Evolutionary conservation across 352 stramenopile species (phyloP).

Genomic region (Phytophthora pini): DNA sequence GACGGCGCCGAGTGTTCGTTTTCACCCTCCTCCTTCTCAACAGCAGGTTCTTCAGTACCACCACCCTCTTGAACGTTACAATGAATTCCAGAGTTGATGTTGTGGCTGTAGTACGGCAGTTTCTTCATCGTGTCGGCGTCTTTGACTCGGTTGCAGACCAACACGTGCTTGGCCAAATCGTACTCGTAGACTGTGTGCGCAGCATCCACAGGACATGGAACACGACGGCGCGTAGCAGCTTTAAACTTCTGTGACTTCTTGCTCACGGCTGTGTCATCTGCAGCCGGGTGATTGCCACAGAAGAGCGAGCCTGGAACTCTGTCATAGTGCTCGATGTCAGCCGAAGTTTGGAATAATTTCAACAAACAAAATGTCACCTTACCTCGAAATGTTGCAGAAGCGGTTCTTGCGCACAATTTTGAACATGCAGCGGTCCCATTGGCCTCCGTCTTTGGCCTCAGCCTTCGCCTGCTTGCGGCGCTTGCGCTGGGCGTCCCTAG

Average conservation of each 20-base stretch:
- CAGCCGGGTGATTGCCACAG: constrained; percentile 80
- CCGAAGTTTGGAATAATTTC: constrained; percentile 39
- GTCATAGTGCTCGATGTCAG: neutral
- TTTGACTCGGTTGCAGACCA: constrained; percentile 83
- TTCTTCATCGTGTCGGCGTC: constrained; percentile 61
- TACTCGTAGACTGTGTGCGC: constrained; percentile 82
- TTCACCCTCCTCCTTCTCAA: constrained; percentile 6
- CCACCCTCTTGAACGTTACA: constrained; percentile 9
- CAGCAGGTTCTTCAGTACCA: constrained; percentile 8
- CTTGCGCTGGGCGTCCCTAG: constrained; percentile 40
- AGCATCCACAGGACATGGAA: constrained; percentile 77
- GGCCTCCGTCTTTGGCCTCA: constrained; percentile 46
- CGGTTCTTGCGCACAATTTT: constrained; percentile 80
- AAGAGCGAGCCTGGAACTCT: constrained; percentile 67
- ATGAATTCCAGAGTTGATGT: constrained; percentile 82
- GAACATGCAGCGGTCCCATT: constrained; percentile 87
- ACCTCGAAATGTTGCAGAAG: constrained; percentile 85
- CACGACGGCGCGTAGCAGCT: constrained; percentile 50
- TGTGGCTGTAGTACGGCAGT: constrained; percentile 75
- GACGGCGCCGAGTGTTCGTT: constrained; percentile 49
- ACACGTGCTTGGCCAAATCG: constrained; percentile 80
- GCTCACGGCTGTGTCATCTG: constrained; percentile 38
- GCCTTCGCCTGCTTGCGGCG: constrained; percentile 75
- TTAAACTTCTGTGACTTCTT: constrained; percentile 80
- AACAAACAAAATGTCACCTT: constrained; percentile 7